A percentile compares a stretch with the other conserved stretches of the same genome.
phyloP scores from a whole-genome alignment of 805 yeast species.

The Lipomyces mesembrius region DNA sequence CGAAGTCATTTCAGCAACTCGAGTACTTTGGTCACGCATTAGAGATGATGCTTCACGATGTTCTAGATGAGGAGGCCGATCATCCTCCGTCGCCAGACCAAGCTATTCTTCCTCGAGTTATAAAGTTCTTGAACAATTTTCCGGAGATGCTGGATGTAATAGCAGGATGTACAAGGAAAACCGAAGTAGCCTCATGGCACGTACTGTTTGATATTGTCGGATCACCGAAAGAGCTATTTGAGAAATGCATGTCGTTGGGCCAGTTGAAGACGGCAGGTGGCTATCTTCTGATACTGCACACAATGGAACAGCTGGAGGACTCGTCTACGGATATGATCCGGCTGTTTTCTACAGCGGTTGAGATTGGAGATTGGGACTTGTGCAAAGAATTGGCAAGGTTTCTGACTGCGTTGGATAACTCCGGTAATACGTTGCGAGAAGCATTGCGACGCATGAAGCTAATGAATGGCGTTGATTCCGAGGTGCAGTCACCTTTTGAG shows the following conservation, averaged over 20 bases:
- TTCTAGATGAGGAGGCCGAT: conserved; percentile 43
- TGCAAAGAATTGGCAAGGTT: conserved; percentile 50
- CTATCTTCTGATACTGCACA: conserved; percentile 49
- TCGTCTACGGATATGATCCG: conserved; percentile 41
- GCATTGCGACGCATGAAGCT: conserved; percentile 21
- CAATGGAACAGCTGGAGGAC: conserved; percentile 41
- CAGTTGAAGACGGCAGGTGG: conserved; percentile 50
- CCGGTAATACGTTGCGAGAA: conserved; percentile 39
- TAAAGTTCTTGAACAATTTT: conserved; percentile 44
- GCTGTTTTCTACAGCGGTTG: conserved; percentile 46
- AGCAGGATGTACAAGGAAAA: conserved; percentile 60
- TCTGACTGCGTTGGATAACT: conserved; percentile 46
- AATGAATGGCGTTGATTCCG: neutral
- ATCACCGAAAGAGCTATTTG: conserved; percentile 46
- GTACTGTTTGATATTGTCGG: conserved; percentile 48
- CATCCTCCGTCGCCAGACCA: conserved; percentile 29
- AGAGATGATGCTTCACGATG: conserved; percentile 49
- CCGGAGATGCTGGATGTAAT: conserved; percentile 48
- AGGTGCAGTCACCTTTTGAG: conserved; percentile 7
- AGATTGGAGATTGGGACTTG: conserved; percentile 44
- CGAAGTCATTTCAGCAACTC: conserved; percentile 39
- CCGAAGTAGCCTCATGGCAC: conserved; percentile 62
- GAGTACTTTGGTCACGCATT: conserved; percentile 51
- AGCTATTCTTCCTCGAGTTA: conserved; percentile 38
- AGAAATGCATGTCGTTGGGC: conserved; percentile 44